Percentiles rank a stretch among this genome's conserved stretches.
Conservation (phyloP, 371 early-diverging fungal species). For the Mortierella sp. region DNA sequence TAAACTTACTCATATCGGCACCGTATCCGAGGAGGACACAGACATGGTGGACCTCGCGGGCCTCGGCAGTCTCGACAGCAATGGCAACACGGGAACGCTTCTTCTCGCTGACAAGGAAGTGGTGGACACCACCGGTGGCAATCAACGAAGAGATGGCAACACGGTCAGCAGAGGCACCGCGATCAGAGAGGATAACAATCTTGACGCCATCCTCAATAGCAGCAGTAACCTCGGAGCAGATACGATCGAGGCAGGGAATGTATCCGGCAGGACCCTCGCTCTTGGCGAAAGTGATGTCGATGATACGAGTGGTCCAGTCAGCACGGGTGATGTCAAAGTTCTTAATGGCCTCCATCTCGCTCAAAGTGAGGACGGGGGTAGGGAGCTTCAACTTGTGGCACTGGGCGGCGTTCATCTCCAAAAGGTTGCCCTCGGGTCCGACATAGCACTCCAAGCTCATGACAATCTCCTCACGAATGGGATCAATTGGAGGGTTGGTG, state of each 20-base stretch:
- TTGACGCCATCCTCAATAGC: conserved; percentile 88
- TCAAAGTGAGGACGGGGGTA: conserved; percentile 88
- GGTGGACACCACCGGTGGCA: conserved; percentile 96
- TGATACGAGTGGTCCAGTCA: conserved; percentile 84
- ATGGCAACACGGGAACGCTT: conserved; percentile 91
- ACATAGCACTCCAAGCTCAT: conserved; percentile 96
- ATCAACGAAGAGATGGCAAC: conserved; percentile 91
- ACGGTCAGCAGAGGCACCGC: conserved; percentile 72
- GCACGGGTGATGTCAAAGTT: conserved; percentile 71
- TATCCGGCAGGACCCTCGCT: conserved; percentile 85
- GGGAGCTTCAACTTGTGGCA: conserved; percentile 83
- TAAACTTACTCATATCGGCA: conserved; percentile 84
- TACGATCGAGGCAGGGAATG: conserved; percentile 80
- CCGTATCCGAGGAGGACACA: conserved; percentile 98
- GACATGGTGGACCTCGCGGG: conserved; percentile 96
- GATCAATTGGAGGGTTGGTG: conserved; percentile 98
- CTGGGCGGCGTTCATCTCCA: conserved; percentile 86
- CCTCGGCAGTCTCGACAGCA: conserved; percentile 95
- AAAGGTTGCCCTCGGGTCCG: conserved; percentile 95
- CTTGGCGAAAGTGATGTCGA: conserved; percentile 90
- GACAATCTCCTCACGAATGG: conserved; percentile 97
- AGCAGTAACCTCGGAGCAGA: conserved; percentile 85
- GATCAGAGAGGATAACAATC: conserved; percentile 90
- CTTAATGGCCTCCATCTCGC: conserved; percentile 86
- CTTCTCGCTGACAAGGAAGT: conserved; percentile 90